These are phyloP conservation scores for Sporothrix luriei DNA, from an alignment of 2,329 filamentous ascomycete genomes.

Conservation along the genomic window DNA sequence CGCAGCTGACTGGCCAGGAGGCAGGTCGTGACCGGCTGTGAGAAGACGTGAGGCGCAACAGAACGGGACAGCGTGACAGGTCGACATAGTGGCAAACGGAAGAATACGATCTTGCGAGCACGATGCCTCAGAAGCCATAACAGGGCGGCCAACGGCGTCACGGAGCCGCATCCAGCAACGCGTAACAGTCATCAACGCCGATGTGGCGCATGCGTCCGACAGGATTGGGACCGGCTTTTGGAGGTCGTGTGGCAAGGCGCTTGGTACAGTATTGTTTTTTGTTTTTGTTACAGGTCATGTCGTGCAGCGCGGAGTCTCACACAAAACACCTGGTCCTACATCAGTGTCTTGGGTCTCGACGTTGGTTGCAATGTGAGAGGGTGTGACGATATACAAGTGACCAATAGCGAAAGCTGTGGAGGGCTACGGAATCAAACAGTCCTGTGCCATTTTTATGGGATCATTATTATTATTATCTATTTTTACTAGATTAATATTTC, in stretches of 20 bases:
- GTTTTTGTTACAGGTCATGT: background rate
- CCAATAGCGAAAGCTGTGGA: background rate
- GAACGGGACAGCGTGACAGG: conserved; percentile 5
- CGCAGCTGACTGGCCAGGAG: background rate
- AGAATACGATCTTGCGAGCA: background rate
- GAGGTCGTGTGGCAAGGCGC: background rate
- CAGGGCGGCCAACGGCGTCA: background rate
- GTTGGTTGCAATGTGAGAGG: background rate
- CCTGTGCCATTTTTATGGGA: background rate
- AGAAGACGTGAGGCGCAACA: conserved; percentile 4
- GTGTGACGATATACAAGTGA: background rate
- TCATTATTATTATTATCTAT: too few relatives aligned
- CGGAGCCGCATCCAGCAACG: background rate
- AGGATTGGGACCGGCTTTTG: background rate
- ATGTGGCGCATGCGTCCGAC: background rate
- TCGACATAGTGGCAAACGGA: background rate
- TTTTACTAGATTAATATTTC: background rate
- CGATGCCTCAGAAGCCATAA: background rate
- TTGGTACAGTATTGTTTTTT: too few relatives aligned
- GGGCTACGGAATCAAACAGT: background rate
- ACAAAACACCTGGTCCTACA: background rate
- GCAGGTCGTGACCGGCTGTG: background rate
- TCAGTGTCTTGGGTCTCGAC: background rate
- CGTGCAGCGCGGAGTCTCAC: background rate
- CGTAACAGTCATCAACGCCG: background rate